Base-by-base conservation (phyloP, 2,329 filamentous ascomycete species). In the Penicillium glabrum region DNA sequence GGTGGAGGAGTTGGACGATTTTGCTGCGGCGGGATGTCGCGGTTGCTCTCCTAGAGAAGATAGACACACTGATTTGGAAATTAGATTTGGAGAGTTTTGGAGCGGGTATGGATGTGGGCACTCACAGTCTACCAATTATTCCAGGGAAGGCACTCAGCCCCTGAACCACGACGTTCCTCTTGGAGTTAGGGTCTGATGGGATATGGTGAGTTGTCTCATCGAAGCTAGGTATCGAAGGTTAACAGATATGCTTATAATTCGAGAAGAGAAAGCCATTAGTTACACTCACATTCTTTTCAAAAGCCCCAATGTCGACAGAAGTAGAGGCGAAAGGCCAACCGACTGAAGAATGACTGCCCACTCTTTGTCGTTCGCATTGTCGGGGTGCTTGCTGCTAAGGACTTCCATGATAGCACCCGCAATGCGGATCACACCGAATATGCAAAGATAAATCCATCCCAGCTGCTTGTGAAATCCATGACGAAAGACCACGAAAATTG, bases 391-490 rank as follows among this genome's bases (percentile, higher is more conserved):
- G 5, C 14, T 46, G 10, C 48, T 56, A 2, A 56, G 26, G 16
- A 56, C 46, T 23, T 56, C 46, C 47, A 56, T 51, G 24, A 56
- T 29, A 23, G 54, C 48, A 2, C 54, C 54, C 14, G 41, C 48
- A 56, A 56, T 46, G 23, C 54, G 54, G 16, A 56, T 56, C 1
- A 5, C 48, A 26, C 41, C 27, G 35, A 56, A 56, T 4, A 52
- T 52, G 8, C 24, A 24, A 5, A 56, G 26, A 21, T 56, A 52
- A 23, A 56, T 52, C 54, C 48, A 56, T 31, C 54, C 47, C n/a
- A 56, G 11, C n/a, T 56, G 54, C 35, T 52, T 52, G 26, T 56
- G 48, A n/a, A 56, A 56, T 13, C 47, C 54, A 44, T 56, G 54
- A 16, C 54, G 48, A 24, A 56, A 31, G 16, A 56, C 48, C 4